Conservation (phyloP, 495 filamentous ascomycete genomes). For the Aspergillus funiculosus region DNA sequence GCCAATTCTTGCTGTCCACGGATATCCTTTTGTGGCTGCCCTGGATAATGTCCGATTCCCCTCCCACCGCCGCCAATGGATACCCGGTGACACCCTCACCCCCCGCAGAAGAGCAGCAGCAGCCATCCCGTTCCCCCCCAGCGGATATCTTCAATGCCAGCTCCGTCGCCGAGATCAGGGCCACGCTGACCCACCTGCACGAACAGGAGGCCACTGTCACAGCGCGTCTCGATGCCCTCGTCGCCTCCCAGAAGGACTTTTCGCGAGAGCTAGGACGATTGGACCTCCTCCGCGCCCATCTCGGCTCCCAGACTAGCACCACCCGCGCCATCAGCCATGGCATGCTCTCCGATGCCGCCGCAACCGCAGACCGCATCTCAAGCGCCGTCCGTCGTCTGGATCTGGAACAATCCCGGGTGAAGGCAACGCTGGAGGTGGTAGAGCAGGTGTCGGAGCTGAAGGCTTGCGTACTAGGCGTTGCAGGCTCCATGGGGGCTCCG, state of each 20-base stretch:
- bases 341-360: constrained; percentile 78
- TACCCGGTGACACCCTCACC: constrained; percentile 14
- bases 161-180: constrained; percentile 70
- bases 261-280: constrained; percentile 78
- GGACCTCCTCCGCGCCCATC: constrained; percentile 80
- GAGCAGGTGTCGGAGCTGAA: constrained; percentile 96
- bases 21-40: constrained; percentile 11
- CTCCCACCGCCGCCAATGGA: constrained; percentile 27
- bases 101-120: constrained; percentile 11
- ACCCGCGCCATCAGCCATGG: constrained; percentile 78
- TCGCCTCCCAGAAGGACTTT: constrained; percentile 76
- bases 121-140: constrained; percentile 13
- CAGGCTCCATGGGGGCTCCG: constrained; percentile 91
- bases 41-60: constrained; percentile 22
- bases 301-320: constrained; percentile 81
- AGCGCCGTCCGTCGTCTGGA: constrained; percentile 79
- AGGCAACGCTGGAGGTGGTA: constrained; percentile 83
- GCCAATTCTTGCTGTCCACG: background rate
- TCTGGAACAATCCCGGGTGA: constrained; percentile 82
- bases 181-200: constrained; percentile 66
- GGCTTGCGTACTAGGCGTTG: constrained; percentile 89
- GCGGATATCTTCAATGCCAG: constrained; percentile 60
- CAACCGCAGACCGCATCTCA: constrained; percentile 82
- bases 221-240: constrained; percentile 62
- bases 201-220: constrained; percentile 70